phyloP scores from a whole-genome alignment of 148 eudicot species.

The Cornus suecica region DNA sequence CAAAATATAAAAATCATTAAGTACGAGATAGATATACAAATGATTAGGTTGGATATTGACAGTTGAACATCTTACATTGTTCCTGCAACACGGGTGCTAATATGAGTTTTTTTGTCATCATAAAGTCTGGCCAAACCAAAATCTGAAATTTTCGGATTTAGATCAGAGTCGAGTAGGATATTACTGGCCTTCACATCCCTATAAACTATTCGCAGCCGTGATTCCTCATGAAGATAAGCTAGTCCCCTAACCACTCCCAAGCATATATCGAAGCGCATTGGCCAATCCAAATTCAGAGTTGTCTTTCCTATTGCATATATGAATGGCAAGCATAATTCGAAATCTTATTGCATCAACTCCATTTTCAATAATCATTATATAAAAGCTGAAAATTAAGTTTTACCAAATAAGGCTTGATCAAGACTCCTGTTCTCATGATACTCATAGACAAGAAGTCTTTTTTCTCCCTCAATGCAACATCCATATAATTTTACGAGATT shows the following conservation, averaged over 20 bases:
- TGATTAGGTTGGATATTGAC: not conserved
- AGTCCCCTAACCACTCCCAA: constrained; percentile 84
- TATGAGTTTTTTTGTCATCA: constrained; percentile 84
- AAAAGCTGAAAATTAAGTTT: no score
- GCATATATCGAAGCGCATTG: constrained; percentile 82
- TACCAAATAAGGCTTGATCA: constrained; percentile 87
- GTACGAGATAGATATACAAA: not conserved
- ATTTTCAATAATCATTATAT: not conserved
- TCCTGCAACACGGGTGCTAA: constrained; percentile 91
- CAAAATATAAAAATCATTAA: not conserved
- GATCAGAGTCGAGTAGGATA: constrained; percentile 73
- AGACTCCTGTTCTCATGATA: constrained; percentile 86
- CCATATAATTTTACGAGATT: constrained; percentile 83
- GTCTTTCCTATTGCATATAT: constrained; percentile 34
- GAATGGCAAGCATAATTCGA: constrained; percentile 8
- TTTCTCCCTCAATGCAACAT: constrained; percentile 86
- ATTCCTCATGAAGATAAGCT: constrained; percentile 82
- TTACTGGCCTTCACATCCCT: constrained; percentile 95
- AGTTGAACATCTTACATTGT: constrained; percentile 56
- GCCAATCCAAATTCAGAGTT: constrained; percentile 54
- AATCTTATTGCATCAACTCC: not conserved
- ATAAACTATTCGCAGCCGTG: constrained; percentile 72
- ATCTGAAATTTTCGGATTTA: constrained; percentile 83
- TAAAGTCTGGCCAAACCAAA: constrained; percentile 93
- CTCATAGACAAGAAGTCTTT: constrained; percentile 80